These are phyloP conservation scores for Auxenochlorella pyrenoidosa DNA, from an alignment of 139 green algal species.

Conservation along the genomic window DNA sequence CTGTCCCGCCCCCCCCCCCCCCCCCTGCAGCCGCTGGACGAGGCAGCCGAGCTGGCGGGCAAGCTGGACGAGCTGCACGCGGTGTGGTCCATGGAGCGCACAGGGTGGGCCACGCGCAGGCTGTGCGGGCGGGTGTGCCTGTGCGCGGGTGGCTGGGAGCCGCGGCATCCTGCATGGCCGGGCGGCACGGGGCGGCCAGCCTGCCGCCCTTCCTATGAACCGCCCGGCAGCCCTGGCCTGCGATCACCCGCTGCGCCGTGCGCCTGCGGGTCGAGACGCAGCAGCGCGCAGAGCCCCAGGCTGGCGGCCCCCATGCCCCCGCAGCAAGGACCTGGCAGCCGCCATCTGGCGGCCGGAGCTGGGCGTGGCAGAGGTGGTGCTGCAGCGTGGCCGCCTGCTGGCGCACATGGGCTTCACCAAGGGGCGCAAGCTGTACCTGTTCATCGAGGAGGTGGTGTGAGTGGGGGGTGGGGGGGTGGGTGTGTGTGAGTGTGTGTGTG, in stretches of 20 bases:
- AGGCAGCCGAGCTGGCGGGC: conserved; percentile 10
- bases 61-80: conserved; percentile 42
- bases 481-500: not conserved
- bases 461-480: not conserved
- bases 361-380: conserved; percentile 47
- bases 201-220: too few species aligned
- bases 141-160: too few species aligned
- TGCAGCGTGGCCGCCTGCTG: conserved; percentile 43
- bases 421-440: conserved; percentile 41
- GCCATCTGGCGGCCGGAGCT: conserved; percentile 51
- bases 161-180: too few species aligned
- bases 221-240: too few species aligned
- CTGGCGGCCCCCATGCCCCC: too few species aligned
- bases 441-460: conserved; percentile 44
- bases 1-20: too few species aligned
- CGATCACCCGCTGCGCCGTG: too few species aligned
- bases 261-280: too few species aligned
- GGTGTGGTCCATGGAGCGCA: conserved; percentile 30
- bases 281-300: too few species aligned
- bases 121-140: not conserved
- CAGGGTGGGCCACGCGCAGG: conserved; percentile 26
- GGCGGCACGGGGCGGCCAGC: too few species aligned
- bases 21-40: not conserved
- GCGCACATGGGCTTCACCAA: conserved; percentile 37
- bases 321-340: conserved; percentile 37